Base-by-base conservation (phyloP, 176 grass and related monocot species). In the Eleusine indica region DNA sequence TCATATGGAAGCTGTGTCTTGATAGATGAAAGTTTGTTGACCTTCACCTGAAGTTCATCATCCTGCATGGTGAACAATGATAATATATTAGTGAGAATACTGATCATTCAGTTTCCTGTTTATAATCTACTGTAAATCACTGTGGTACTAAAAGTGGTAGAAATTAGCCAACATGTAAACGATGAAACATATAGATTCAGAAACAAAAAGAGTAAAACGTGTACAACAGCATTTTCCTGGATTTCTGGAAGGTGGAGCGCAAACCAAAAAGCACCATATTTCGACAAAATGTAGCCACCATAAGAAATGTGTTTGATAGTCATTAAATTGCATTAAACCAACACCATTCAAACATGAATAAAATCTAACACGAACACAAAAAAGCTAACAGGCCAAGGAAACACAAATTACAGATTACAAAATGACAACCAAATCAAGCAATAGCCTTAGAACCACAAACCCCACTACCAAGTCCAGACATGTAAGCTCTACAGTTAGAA, bases 1-100 rank as follows among this genome's bases (percentile, higher is more conserved):
- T 94, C 93, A 75, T 94, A 94, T 62, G 93, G 93, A 78, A 94
- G 93, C 48, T 94, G 93, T 35, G 93, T 92, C 83, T 94, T 94
- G 51, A 84, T 94, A 83, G 93, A 94, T 49, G 93, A 94, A 61
- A 94, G 76, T 52, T 94, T 94, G 73, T 94, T 94, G 18, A 94
- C 90, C 88, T 94, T 94, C 74, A 94, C 90, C 83, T 92, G 93
- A 86, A 94, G 87, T 18, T 94, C 90, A 61, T 92, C 90, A 86
- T 87, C 85, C 90, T 94, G 85, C 61, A 89, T 40, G 19, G 48
- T 21, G 30, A 83, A 62, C 9, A 9, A 12, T 71, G 29, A 57
- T 4, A 79, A 67, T 29, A 15, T 77, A 73, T 30, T 58, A 84
- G 68, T 2, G 35, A 29, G 30, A 66, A 83, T 66, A 74, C 4